Conservation (phyloP, 805 yeast genomes). For the Metschnikowia gelsemii region DNA sequence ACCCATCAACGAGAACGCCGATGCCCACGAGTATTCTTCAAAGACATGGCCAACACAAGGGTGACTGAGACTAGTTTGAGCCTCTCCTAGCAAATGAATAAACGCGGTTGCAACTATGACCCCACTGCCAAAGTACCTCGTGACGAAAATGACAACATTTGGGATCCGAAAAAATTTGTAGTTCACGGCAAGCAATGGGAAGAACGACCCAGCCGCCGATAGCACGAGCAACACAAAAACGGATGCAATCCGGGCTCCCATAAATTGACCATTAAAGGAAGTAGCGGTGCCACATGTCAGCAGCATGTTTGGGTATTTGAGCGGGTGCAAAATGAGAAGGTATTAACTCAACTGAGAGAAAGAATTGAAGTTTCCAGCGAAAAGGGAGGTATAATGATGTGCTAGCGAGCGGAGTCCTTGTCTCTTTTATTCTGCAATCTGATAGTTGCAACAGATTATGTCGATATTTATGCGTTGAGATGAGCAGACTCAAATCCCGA, state of each 20-base stretch:
- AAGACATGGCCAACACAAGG: constrained; percentile 31
- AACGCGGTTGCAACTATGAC: constrained; percentile 39
- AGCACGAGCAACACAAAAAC: constrained; percentile 32
- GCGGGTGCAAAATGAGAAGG: not conserved
- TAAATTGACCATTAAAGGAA: constrained; percentile 24
- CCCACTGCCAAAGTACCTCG: constrained; percentile 35
- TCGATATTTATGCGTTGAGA: not conserved
- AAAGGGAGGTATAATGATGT: too few species aligned
- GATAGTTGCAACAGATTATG: too few species aligned
- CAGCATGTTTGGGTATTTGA: not conserved
- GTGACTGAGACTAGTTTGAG: constrained; percentile 24
- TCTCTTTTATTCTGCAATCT: too few species aligned
- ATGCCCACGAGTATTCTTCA: constrained; percentile 32
- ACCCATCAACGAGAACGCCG: constrained; percentile 34
- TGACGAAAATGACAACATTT: constrained; percentile 26
- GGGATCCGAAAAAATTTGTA: constrained; percentile 27
- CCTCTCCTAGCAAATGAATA: constrained; percentile 36
- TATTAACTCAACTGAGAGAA: too few species aligned
- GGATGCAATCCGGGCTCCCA: constrained; percentile 30
- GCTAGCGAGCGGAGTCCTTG: not conserved
- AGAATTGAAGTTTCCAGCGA: not conserved
- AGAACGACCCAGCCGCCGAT: constrained; percentile 32
- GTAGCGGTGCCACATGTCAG: constrained; percentile 8
- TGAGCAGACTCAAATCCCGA: not conserved
- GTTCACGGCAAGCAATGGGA: constrained; percentile 29